Percentiles rank a stretch among this genome's conserved stretches.
Conservation (phyloP, 108 stramenopile genomes). For the Nitzschia sp. region DNA sequence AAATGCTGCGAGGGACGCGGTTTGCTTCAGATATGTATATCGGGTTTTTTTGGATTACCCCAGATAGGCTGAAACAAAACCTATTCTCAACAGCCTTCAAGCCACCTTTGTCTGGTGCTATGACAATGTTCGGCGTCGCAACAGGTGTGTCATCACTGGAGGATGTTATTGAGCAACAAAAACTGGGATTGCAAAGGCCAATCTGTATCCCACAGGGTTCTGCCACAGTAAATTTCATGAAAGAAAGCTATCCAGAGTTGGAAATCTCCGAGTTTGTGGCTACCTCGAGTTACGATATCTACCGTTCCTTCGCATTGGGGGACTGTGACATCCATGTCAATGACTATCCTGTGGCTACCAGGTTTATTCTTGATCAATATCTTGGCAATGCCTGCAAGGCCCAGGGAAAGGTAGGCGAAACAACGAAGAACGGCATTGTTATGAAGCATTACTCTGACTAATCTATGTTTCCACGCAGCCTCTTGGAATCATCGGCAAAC, state of each 20-base stretch:
- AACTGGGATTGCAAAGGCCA: slow-evolving; percentile 2
- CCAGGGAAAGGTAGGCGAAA: slow-evolving; percentile 11
- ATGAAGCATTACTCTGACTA: no score
- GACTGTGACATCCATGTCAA: slow-evolving; percentile 23
- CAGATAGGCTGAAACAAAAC: slow-evolving; percentile 22
- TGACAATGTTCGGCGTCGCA: slow-evolving; percentile 35
- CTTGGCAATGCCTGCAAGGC: slow-evolving; percentile 17
- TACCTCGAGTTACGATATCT: slow-evolving; percentile 8
- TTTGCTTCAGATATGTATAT: slow-evolving; percentile 38
- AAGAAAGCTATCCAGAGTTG: slow-evolving; percentile 27
- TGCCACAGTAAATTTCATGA: slow-evolving; percentile 13
- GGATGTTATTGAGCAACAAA: slow-evolving; percentile 27
- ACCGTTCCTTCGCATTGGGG: slow-evolving; percentile 12
- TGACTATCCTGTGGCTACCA: slow-evolving; percentile 30
- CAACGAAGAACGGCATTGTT: no score
- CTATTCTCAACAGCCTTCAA: slow-evolving; percentile 29
- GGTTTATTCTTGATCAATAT: slow-evolving; percentile 15
- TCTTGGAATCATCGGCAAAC: slow-evolving; percentile 28
- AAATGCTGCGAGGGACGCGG: not conserved
- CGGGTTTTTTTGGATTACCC: slow-evolving; percentile 34
- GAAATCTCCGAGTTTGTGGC: not conserved
- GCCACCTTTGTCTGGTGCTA: slow-evolving; percentile 25
- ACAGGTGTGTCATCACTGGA: slow-evolving; percentile 12
- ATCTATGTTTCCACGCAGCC: no score
- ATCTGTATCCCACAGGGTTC: slow-evolving; percentile 17